These are phyloP conservation scores for Pelargonium australe DNA, from an alignment of 441 rosid species.

Conservation along the genomic window DNA sequence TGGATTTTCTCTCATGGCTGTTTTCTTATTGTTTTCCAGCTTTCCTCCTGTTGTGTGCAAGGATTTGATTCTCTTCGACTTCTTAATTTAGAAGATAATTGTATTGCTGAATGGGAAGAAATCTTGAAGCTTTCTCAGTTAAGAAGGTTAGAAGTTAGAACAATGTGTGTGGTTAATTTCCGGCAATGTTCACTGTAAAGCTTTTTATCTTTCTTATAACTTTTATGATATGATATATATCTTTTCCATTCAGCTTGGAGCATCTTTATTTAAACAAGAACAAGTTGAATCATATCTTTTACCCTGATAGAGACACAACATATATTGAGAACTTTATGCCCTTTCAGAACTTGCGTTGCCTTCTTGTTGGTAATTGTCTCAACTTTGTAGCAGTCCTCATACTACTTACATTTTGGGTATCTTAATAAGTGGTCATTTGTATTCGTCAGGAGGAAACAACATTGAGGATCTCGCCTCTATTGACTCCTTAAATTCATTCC, in stretches of 20 bases:
- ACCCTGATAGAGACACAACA: conserved; percentile 37
- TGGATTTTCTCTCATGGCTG: no score
- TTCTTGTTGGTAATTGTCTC: conserved; percentile 60
- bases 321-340: conserved; percentile 29
- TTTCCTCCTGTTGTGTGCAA: conserved; percentile 41
- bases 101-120: conserved; percentile 75
- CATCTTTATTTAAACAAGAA: conserved; percentile 80
- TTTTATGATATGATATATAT: background rate
- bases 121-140: conserved; percentile 63
- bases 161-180: conserved; percentile 14
- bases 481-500: conserved; percentile 62
- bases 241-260: conserved; percentile 57
- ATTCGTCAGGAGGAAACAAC: conserved; percentile 54
- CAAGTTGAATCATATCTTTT: conserved; percentile 47
- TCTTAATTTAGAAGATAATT: conserved; percentile 82
- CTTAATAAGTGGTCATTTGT: background rate
- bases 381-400: background rate
- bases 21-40: conserved; percentile 27
- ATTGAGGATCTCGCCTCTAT: conserved; percentile 58
- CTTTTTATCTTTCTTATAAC: background rate
- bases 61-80: conserved; percentile 63
- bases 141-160: conserved; percentile 45
- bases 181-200: background rate
- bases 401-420: conserved; percentile 11
- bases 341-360: conserved; percentile 66